Percentiles rank a stretch among this genome's conserved stretches.
phyloP scores from a whole-genome alignment of 116 monocot species.

The Iris pallida region DNA sequence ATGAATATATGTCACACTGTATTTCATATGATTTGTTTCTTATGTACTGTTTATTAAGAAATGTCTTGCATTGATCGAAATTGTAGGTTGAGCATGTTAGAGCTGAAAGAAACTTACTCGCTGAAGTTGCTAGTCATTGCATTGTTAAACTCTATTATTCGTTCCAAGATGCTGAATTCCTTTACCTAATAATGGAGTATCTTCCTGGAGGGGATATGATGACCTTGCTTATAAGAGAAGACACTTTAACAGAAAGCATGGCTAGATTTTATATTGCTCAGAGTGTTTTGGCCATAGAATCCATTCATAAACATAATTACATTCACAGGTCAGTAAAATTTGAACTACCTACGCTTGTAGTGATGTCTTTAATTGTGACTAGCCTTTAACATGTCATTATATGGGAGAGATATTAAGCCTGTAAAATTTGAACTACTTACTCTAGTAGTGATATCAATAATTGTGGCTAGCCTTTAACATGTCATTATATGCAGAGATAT shows the following conservation, averaged over 20 bases:
- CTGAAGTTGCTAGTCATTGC: constrained; percentile 95
- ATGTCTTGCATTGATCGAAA: not conserved
- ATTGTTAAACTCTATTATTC: constrained; percentile 98
- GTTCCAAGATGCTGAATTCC: constrained; percentile 85
- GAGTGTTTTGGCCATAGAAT: constrained; percentile 89
- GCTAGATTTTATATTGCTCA: constrained; percentile 96
- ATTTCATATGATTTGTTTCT: not conserved
- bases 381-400: constrained; percentile 7
- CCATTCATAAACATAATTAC: constrained; percentile 92
- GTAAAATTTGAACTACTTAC: not conserved
- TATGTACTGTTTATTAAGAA: not conserved
- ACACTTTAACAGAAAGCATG: constrained; percentile 81
- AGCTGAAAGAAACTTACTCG: constrained; percentile 94
- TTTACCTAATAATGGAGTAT: constrained; percentile 95
- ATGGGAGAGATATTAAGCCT: no score
- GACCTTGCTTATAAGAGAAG: constrained; percentile 93
- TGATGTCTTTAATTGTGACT: not conserved
- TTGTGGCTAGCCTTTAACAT: not conserved
- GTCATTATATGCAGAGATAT: constrained; percentile 67
- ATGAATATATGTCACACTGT: not conserved
- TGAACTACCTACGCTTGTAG: not conserved
- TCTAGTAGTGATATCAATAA: not conserved
- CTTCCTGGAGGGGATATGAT: constrained; percentile 99
- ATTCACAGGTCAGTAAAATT: constrained; percentile 72
- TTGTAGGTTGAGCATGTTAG: constrained; percentile 87